Conservation (phyloP, 129 eudicot species). For the Tagetes erecta region DNA sequence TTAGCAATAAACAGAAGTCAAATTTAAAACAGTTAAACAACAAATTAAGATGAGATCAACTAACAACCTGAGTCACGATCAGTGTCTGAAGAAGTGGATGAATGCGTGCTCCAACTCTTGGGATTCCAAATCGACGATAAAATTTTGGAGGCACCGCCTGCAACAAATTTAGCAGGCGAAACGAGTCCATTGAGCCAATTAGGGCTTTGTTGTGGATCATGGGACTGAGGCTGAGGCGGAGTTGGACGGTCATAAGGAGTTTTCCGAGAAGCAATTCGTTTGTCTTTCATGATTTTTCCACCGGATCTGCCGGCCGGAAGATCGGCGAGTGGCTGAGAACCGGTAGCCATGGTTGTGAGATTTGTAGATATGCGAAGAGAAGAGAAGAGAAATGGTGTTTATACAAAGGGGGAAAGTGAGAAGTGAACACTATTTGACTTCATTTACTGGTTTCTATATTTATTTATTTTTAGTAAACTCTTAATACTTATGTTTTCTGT, state of each 20-base stretch:
- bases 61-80: slow-evolving; percentile 44
- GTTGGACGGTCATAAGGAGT: slow-evolving; percentile 78
- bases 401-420: slow-evolving; percentile 21
- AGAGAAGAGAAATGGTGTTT: slow-evolving; percentile 1
- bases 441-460: neutral
- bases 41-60: neutral
- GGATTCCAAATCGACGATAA: slow-evolving; percentile 52
- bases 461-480: neutral
- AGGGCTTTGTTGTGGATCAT: slow-evolving; percentile 42
- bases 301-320: slow-evolving; percentile 62
- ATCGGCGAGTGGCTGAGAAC: slow-evolving; percentile 35
- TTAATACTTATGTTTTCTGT: too few relatives aligned
- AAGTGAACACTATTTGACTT: slow-evolving; percentile 25
- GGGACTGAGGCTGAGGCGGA: slow-evolving; percentile 33
- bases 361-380: slow-evolving; percentile 4
- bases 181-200: slow-evolving; percentile 66
- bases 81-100: slow-evolving; percentile 45
- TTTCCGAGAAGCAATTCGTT: slow-evolving; percentile 30
- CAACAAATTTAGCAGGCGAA: slow-evolving; percentile 58
- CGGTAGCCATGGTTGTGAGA: slow-evolving; percentile 35
- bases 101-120: slow-evolving; percentile 32
- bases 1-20: neutral
- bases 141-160: slow-evolving; percentile 57
- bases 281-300: slow-evolving; percentile 56
- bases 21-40: neutral